phyloP scores from a whole-genome alignment of 1,139 yeast genomes.

The Candida frijolesensis region DNA sequence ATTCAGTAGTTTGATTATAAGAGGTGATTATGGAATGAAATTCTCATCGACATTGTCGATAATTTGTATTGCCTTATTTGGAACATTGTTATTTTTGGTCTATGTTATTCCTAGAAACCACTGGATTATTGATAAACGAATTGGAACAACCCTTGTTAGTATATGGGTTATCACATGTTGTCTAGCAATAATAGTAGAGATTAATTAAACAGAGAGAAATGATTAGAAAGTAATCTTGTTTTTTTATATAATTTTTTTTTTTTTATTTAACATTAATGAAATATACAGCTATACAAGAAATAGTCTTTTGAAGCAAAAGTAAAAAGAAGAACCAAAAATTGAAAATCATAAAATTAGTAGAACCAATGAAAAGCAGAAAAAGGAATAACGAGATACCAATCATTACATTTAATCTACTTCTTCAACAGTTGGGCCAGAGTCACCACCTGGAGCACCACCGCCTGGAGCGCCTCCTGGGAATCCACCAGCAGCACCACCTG shows the following conservation, averaged over 20 bases:
- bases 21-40: slow-evolving; percentile 14
- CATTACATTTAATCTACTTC: slow-evolving; percentile 57
- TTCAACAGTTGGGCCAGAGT: slow-evolving; percentile 68
- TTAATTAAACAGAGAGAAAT: slow-evolving; percentile 6
- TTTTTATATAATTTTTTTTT: background rate
- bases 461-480: slow-evolving; percentile 39
- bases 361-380: background rate
- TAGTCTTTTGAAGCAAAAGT: background rate
- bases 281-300: slow-evolving; percentile 3
- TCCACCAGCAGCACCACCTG: slow-evolving; percentile 34
- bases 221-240: background rate
- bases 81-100: slow-evolving; percentile 55
- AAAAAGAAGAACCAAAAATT: background rate
- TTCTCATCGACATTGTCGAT: slow-evolving; percentile 37
- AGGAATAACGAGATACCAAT: background rate
- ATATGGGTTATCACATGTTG: slow-evolving; percentile 58
- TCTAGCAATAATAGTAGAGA: slow-evolving; percentile 36
- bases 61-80: slow-evolving; percentile 53
- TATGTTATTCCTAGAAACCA: slow-evolving; percentile 59
- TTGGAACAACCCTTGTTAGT: slow-evolving; percentile 55
- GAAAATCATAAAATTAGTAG: background rate
- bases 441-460: slow-evolving; percentile 42
- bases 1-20: slow-evolving; percentile 60
- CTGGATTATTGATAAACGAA: slow-evolving; percentile 64
- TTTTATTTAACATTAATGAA: background rate